These are phyloP conservation scores for Wickerhamomyces canadensis DNA, from an alignment of 805 yeast genomes.

Conservation along the genomic window DNA sequence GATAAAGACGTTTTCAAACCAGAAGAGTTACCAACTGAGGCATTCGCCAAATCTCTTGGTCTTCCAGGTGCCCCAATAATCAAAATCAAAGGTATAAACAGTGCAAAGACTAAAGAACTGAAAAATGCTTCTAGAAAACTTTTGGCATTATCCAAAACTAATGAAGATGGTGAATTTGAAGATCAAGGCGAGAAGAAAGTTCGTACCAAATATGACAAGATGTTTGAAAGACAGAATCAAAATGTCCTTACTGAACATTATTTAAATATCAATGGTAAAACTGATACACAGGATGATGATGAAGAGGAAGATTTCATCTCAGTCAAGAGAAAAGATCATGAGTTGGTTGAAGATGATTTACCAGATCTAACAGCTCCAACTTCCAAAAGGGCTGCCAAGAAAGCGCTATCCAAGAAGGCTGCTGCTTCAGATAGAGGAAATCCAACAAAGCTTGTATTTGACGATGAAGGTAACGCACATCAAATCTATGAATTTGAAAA, in stretches of 20 bases:
- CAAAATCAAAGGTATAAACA: conserved; percentile 50
- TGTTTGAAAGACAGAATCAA: conserved; percentile 94
- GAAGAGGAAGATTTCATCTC: conserved; percentile 62
- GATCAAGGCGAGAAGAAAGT: conserved; percentile 37
- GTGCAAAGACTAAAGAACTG: conserved; percentile 52
- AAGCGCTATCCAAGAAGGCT: conserved; percentile 81
- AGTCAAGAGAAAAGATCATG: conserved; percentile 76
- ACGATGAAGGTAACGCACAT: conserved; percentile 92
- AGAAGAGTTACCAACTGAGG: conserved; percentile 72
- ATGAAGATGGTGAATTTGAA: conserved; percentile 59
- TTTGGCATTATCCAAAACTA: conserved; percentile 46
- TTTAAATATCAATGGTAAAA: conserved; percentile 41
- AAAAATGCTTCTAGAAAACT: conserved; percentile 80
- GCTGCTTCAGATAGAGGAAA: conserved; percentile 55
- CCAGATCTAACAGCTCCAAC: conserved; percentile 59
- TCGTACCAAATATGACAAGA: conserved; percentile 86
- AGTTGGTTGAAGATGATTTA: conserved; percentile 53
- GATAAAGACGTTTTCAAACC: conserved; percentile 83
- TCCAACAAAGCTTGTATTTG: conserved; percentile 78
- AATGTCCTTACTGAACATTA: conserved; percentile 88
- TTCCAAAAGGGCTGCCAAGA: conserved; percentile 80
- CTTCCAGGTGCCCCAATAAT: conserved; percentile 95
- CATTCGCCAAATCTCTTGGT: conserved; percentile 82
- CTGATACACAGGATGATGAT: conserved; percentile 23
- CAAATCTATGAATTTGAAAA: conserved; percentile 86